These are phyloP conservation scores for Termitomyces sp. DNA, from an alignment of 768 basidiomycete species.

Conservation along the genomic window DNA sequence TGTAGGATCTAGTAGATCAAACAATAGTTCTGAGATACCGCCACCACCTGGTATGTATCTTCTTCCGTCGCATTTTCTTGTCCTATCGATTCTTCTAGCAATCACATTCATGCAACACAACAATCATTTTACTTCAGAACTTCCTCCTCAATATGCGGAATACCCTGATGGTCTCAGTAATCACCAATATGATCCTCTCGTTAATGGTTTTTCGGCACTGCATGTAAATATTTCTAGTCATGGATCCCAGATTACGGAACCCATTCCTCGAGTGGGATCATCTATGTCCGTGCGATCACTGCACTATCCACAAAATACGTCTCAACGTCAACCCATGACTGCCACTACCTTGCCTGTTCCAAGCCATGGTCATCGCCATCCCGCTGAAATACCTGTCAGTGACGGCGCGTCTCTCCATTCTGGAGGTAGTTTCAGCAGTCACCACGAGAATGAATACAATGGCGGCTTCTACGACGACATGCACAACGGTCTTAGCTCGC, in stretches of 20 bases:
- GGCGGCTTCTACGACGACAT: slow-evolving; percentile 35
- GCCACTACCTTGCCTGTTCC: slow-evolving; percentile 34
- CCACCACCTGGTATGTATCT: slow-evolving; percentile 15
- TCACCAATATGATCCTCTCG: slow-evolving; percentile 38
- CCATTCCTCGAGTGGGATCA: slow-evolving; percentile 49
- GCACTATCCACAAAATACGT: slow-evolving; percentile 18
- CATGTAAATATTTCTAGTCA: slow-evolving; percentile 33
- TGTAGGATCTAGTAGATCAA: slow-evolving; percentile 11
- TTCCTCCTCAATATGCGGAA: slow-evolving; percentile 26
- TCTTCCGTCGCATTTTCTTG: not conserved
- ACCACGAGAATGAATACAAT: slow-evolving; percentile 29
- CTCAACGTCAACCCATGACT: slow-evolving; percentile 31
- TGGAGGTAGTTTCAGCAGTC: slow-evolving; percentile 25
- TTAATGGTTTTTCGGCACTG: slow-evolving; percentile 47
- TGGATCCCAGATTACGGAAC: slow-evolving; percentile 28
- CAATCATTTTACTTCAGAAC: slow-evolving; percentile 22
- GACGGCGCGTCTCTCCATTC: slow-evolving; percentile 24
- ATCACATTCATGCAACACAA: slow-evolving; percentile 32
- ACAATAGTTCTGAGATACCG: slow-evolving; percentile 12
- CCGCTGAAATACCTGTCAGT: slow-evolving; percentile 6
- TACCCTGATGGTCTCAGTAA: slow-evolving; percentile 19
- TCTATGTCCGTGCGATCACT: slow-evolving; percentile 46
- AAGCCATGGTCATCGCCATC: slow-evolving; percentile 5
- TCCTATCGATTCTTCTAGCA: slow-evolving; percentile 5
- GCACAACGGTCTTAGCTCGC: slow-evolving; percentile 17